Evolutionary conservation across 2,329 filamentous ascomycete species (phyloP).

Genomic region (Pseudonectria buxi): DNA sequence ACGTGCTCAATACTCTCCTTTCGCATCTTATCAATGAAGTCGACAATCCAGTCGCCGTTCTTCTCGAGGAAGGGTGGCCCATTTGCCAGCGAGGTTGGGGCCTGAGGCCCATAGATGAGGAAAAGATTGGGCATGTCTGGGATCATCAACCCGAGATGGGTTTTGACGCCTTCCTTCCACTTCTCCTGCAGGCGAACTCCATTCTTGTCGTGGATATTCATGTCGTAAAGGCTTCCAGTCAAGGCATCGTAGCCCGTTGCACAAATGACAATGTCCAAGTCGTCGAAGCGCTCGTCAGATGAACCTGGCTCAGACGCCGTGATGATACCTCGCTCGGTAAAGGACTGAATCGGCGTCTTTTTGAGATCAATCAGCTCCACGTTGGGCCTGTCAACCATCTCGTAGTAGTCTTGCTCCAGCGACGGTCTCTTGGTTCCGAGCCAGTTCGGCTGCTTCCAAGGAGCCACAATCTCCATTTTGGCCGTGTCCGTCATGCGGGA

Average conservation of each 20-base stretch:
- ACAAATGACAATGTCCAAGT: slow-evolving; percentile 27
- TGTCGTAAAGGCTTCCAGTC: slow-evolving; percentile 15
- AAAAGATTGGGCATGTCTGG: slow-evolving; percentile 15
- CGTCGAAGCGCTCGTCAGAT: slow-evolving; percentile 14
- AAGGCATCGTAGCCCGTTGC: slow-evolving; percentile 17
- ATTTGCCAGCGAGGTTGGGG: slow-evolving; percentile 9
- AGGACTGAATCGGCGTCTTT: slow-evolving; percentile 32
- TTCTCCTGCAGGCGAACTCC: slow-evolving; percentile 7
- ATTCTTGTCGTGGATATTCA: slow-evolving; percentile 13
- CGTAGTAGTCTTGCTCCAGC: slow-evolving; percentile 44
- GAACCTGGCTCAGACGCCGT: slow-evolving; percentile 28
- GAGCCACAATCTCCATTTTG: slow-evolving; percentile 40
- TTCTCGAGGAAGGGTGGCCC: slow-evolving; percentile 13
- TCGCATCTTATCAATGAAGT: slow-evolving; percentile 5
- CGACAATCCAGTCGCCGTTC: slow-evolving; percentile 9
- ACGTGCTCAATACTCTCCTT: not conserved
- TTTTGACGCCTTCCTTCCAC: slow-evolving; percentile 12
- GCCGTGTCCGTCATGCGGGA: slow-evolving; percentile 37
- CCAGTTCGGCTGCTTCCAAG: slow-evolving; percentile 35
- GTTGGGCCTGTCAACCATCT: slow-evolving; percentile 38
- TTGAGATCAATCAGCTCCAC: slow-evolving; percentile 42
- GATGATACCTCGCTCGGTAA: slow-evolving; percentile 33
- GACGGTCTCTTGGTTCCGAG: slow-evolving; percentile 40
- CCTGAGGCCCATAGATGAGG: slow-evolving; percentile 19
- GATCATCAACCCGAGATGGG: slow-evolving; percentile 17